These are phyloP conservation scores for Paracoccidioides lutzii DNA, from an alignment of 2,329 filamentous ascomycete species.

Conservation along the genomic window DNA sequence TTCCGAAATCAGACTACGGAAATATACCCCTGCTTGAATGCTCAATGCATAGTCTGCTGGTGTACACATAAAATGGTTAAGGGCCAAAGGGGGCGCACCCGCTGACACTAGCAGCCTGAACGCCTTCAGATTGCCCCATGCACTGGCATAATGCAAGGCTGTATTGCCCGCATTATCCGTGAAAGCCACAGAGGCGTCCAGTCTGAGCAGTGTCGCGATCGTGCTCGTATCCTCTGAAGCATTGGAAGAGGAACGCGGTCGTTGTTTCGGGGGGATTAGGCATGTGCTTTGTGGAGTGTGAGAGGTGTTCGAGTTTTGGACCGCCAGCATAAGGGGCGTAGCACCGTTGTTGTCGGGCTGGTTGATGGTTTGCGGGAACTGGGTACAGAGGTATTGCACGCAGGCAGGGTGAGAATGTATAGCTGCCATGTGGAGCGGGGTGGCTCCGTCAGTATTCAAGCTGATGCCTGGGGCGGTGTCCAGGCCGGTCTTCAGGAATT, in stretches of 20 bases:
- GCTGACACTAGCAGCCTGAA: conserved; percentile 64
- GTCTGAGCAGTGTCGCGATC: conserved; percentile 18
- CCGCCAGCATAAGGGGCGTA: conserved; percentile 33
- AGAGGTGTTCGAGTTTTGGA: conserved; percentile 16
- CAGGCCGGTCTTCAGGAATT: conserved; percentile 17
- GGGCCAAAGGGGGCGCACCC: conserved; percentile 59
- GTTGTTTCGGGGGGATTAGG: conserved; percentile 15
- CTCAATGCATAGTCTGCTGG: conserved; percentile 73
- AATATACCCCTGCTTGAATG: conserved; percentile 71
- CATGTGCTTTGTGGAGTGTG: conserved; percentile 10
- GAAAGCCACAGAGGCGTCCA: conserved; percentile 37
- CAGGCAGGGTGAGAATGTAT: conserved; percentile 57
- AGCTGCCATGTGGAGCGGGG: conserved; percentile 68
- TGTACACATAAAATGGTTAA: conserved; percentile 69
- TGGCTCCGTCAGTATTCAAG: conserved; percentile 67
- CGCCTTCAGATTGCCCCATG: conserved; percentile 66
- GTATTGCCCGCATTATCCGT: conserved; percentile 68
- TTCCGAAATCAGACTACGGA: conserved; percentile 62
- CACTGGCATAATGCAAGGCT: conserved; percentile 72
- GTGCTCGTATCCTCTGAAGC: conserved; percentile 17
- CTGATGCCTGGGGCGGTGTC: conserved; percentile 43
- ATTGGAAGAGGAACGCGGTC: conserved; percentile 11
- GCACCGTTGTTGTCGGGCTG: conserved; percentile 55
- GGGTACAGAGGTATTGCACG: conserved; percentile 56
- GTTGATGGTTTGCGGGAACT: conserved; percentile 50